Evolutionary conservation across 2,329 filamentous ascomycete species (phyloP).

Genomic region (Epichloe scottii): DNA sequence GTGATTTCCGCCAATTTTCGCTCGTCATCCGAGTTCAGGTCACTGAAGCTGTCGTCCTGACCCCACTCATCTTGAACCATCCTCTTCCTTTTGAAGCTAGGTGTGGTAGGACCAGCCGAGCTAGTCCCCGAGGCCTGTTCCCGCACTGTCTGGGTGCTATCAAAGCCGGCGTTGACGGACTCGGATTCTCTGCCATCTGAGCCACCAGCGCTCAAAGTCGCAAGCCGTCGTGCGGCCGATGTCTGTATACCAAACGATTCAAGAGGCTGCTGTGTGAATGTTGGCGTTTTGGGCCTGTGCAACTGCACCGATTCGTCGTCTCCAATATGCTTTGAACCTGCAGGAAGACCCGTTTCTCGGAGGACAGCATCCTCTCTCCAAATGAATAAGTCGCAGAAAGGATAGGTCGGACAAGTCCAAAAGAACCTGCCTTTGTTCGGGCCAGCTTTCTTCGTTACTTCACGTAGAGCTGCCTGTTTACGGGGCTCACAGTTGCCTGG

Average conservation of each 20-base stretch:
- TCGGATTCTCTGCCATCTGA: not conserved
- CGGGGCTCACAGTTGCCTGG: constrained; percentile 32
- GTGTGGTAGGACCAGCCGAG: constrained; percentile 2
- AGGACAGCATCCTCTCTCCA: constrained; percentile 27
- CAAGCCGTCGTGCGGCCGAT: constrained; percentile 10
- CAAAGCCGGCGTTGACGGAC: not conserved
- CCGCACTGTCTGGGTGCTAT: not conserved
- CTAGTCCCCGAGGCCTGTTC: not conserved
- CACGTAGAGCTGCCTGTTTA: constrained; percentile 20
- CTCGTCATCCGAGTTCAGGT: constrained; percentile 27
- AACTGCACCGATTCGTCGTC: not conserved
- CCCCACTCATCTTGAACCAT: constrained; percentile 12
- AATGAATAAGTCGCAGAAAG: constrained; percentile 31
- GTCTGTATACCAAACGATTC: constrained; percentile 18
- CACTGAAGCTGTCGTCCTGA: constrained; percentile 19
- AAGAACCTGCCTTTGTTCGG: constrained; percentile 30
- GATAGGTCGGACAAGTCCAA: constrained; percentile 25
- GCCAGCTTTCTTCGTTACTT: constrained; percentile 23
- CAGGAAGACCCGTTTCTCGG: constrained; percentile 15
- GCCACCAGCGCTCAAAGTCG: not conserved
- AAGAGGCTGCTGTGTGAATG: constrained; percentile 17
- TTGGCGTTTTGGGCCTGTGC: constrained; percentile 14
- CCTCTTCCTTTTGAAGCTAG: constrained; percentile 18
- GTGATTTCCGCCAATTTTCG: constrained; percentile 22
- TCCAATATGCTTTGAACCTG: constrained; percentile 2